Evolutionary conservation across 2,329 filamentous ascomycete genomes (phyloP).

Genomic region (Thelonectria rubi): DNA sequence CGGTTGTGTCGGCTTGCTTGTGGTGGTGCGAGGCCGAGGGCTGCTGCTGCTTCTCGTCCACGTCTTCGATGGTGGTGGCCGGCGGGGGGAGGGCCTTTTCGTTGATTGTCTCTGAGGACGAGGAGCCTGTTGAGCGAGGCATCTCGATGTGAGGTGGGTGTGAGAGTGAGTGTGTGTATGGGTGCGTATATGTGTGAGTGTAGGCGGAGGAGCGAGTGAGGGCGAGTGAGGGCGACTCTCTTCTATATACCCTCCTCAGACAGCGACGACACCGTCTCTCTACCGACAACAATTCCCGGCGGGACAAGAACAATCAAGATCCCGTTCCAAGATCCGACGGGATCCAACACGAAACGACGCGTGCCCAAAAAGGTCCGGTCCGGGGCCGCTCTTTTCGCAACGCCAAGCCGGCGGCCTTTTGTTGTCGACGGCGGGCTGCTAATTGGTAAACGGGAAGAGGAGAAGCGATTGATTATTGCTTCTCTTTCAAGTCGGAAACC

Average conservation of each 20-base stretch:
- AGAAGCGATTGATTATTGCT: neutral
- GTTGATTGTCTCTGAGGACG: conserved; percentile 40
- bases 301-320: no score
- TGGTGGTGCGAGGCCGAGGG: neutral
- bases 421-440: neutral
- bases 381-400: neutral
- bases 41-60: conserved; percentile 22
- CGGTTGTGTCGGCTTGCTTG: no score
- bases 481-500: no score
- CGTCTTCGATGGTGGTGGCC: conserved; percentile 12
- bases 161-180: neutral
- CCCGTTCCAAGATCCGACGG: neutral
- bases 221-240: no score
- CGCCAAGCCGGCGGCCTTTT: neutral
- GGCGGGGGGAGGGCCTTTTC: conserved; percentile 29
- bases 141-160: no score
- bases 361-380: neutral
- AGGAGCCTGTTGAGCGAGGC: conserved; percentile 37
- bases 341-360: no score
- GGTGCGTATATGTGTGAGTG: neutral
- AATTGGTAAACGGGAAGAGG: neutral
- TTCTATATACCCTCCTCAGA: no score
- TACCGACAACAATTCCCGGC: no score
- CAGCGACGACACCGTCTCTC: no score
- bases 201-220: no score